These are phyloP conservation scores for Dothidotthia symphoricarpi DNA, from an alignment of 2,329 filamentous ascomycete species.

Conservation along the genomic window DNA sequence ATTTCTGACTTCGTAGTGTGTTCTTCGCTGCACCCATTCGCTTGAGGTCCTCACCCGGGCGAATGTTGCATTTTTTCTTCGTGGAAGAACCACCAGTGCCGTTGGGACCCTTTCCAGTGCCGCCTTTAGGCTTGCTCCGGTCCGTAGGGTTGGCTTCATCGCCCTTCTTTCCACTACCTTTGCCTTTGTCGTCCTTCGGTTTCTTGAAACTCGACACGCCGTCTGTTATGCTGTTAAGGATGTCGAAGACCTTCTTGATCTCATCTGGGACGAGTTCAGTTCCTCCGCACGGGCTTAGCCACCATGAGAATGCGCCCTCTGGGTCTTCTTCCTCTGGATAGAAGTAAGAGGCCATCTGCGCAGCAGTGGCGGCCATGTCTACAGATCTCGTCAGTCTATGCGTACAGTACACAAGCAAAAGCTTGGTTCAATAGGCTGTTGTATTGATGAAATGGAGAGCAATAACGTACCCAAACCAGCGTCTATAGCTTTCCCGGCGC, in stretches of 20 bases:
- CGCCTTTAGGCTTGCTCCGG: neutral
- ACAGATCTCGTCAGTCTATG: too few relatives aligned
- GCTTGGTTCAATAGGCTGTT: too few relatives aligned
- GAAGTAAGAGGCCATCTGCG: too few relatives aligned
- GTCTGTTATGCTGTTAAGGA: conserved; percentile 1
- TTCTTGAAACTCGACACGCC: conserved; percentile 3
- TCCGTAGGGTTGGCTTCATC: conserved; percentile 3
- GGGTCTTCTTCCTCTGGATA: conserved; percentile 7
- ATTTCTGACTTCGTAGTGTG: neutral
- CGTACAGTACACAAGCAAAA: too few relatives aligned
- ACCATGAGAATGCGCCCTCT: conserved; percentile 7
- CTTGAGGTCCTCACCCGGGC: neutral
- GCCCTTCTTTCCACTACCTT: conserved; percentile 2
- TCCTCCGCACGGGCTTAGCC: conserved; percentile 10
- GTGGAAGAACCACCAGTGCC: too few relatives aligned
- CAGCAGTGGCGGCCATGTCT: too few relatives aligned
- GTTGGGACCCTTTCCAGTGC: too few relatives aligned
- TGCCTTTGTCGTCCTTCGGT: conserved; percentile 2
- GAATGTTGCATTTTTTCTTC: conserved; percentile 1
- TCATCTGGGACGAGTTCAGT: conserved; percentile 7
- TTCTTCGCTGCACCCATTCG: neutral
- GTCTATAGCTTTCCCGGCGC: too few relatives aligned
- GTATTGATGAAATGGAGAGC: too few relatives aligned
- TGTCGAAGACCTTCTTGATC: conserved; percentile 8
- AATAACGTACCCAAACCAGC: too few relatives aligned